Conservation (phyloP, 1,139 yeast species). For the Debaryomyces fabryi region DNA sequence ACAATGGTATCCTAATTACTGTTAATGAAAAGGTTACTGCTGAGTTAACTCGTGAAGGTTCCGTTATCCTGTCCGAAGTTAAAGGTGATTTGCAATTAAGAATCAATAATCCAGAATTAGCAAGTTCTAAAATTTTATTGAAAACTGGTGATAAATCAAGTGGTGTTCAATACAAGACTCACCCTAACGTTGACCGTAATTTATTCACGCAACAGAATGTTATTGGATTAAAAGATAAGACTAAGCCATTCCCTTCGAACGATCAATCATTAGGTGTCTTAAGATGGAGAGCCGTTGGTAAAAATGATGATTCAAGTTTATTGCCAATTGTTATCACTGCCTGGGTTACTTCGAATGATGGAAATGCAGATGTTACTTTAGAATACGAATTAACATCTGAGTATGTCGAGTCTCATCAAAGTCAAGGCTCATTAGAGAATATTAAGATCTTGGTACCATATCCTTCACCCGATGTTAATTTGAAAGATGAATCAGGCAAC, state of each 20-base stretch:
- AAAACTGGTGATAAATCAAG: constrained; percentile 47
- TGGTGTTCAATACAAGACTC: constrained; percentile 82
- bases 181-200: constrained; percentile 89
- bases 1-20: constrained; percentile 79
- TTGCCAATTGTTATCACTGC: constrained; percentile 80
- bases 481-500: constrained; percentile 51
- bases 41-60: constrained; percentile 82
- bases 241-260: constrained; percentile 85
- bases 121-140: constrained; percentile 66
- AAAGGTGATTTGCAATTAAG: constrained; percentile 92
- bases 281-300: constrained; percentile 81
- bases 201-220: constrained; percentile 59
- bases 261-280: constrained; percentile 89
- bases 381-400: constrained; percentile 73
- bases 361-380: constrained; percentile 71
- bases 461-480: constrained; percentile 57
- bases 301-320: constrained; percentile 56
- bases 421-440: constrained; percentile 34
- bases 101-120: constrained; percentile 70
- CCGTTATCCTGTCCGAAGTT: constrained; percentile 70
- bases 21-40: constrained; percentile 80
- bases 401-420: constrained; percentile 35
- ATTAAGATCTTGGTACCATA: constrained; percentile 70
- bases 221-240: constrained; percentile 74
- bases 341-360: constrained; percentile 77